Base-by-base conservation (phyloP, 805 yeast genomes). In the Teunomyces pallodes region DNA sequence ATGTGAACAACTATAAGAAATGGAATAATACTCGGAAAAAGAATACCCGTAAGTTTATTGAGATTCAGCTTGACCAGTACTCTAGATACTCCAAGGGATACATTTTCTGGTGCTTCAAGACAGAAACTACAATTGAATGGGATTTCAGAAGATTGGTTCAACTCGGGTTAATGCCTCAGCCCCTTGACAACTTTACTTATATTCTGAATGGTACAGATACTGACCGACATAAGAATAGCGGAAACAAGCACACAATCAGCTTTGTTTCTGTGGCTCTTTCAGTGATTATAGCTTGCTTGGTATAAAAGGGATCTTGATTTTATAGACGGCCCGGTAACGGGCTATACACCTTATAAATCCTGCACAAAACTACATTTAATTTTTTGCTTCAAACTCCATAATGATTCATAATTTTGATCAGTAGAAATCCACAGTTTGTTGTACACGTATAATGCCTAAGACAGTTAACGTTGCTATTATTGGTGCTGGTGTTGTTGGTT, bases 401-500 rank as follows among this genome's bases (percentile, higher is more conserved):
- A 38, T 33, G 30, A 38, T 26, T 38, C 41, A 38, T 26, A 28
- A 4, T n/a, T 38, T 36, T n/a, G 8, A 24, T n/a, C 30, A 38
- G 12, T 26, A 8, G 26, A 38, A 20, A 13, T 38, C 41, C 41
- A 38, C 41, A 38, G 41, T 38, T 20, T 5, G 5, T 8, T 20
- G 24, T 20, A 20, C 24, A 20, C 14, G 35, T 16, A 40, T 8
- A 32, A 65, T 61, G 66, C 42, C 51, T 43, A 68, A 57, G 60
- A 68, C 76, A 36, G 76, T 74, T 35, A 71, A 74, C 54, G 68
- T 74, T 36, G 78, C 78, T 38, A 72, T 74, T 45, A 71, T 68
- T 51, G 90, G 90, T 46, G 84, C 97, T 46, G 99, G 99, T 61
- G 94, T 92, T 45, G 98, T 94, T 52, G 99, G 99, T 51, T 79